phyloP scores from a whole-genome alignment of 2,329 filamentous ascomycete species.

The Chaetomiaceae sp. region DNA sequence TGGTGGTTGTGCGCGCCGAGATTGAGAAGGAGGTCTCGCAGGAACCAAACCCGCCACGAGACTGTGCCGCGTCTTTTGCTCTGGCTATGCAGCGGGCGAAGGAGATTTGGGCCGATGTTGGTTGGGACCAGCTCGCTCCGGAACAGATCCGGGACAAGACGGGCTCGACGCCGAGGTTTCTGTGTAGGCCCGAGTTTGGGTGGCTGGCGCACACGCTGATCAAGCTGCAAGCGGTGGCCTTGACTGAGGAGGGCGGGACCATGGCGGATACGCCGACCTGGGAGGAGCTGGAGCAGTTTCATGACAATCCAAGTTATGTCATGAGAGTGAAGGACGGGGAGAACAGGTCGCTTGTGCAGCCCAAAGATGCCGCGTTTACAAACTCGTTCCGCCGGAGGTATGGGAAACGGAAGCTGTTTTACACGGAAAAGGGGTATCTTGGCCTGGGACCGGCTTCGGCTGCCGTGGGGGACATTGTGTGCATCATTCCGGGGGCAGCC shows the following conservation, averaged over 20 bases:
- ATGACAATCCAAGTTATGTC: constrained; percentile 9
- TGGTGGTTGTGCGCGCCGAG: constrained; percentile 17
- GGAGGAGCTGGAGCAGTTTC: constrained; percentile 13
- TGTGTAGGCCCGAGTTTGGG: constrained; percentile 8
- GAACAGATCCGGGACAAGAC: constrained; percentile 8
- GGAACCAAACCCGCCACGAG: not conserved
- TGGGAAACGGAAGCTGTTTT: constrained; percentile 15
- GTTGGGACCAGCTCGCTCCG: not conserved
- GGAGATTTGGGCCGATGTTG: constrained; percentile 7
- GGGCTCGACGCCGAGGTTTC: not conserved
- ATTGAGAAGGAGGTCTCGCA: constrained; percentile 3
- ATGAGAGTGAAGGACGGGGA: constrained; percentile 10
- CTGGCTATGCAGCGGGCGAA: constrained; percentile 10
- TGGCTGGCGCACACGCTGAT: constrained; percentile 16
- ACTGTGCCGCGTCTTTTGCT: constrained; percentile 10
- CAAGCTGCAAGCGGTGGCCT: constrained; percentile 12
- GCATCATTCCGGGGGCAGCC: constrained; percentile 10
- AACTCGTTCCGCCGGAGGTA: constrained; percentile 12
- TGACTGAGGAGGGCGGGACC: constrained; percentile 1
- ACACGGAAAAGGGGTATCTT: constrained; percentile 15
- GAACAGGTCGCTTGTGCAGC: constrained; percentile 6
- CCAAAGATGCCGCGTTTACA: constrained; percentile 5
- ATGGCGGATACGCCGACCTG: constrained; percentile 10
- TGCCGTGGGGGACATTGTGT: constrained; percentile 12
- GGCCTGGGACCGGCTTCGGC: constrained; percentile 10